phyloP scores from a whole-genome alignment of 2,329 filamentous ascomycete species.

The Aureobasidium mangrovei region DNA sequence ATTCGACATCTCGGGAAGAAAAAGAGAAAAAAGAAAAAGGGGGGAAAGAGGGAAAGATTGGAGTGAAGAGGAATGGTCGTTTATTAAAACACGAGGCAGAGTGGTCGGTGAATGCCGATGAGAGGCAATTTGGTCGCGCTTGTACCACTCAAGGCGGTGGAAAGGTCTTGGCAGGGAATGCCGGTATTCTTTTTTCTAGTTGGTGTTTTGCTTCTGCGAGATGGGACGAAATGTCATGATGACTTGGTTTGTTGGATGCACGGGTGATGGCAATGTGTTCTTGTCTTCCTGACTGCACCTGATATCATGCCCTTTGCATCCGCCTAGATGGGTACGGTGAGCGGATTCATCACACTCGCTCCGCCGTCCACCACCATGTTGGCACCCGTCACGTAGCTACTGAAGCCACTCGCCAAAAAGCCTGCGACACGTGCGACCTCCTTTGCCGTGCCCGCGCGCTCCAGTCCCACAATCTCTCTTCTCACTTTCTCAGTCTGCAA shows the following conservation, averaged over 20 bases:
- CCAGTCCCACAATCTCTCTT: slow-evolving; percentile 47
- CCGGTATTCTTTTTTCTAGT: too few relatives aligned
- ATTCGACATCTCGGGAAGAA: slow-evolving; percentile 1
- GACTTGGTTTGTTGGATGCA: too few relatives aligned
- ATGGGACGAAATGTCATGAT: too few relatives aligned
- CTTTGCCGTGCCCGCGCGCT: slow-evolving; percentile 47
- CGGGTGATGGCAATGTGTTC: too few relatives aligned
- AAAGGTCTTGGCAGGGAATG: too few relatives aligned
- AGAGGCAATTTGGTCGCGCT: too few relatives aligned
- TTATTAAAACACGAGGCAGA: neutral
- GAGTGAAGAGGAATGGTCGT: neutral
- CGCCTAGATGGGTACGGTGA: slow-evolving; percentile 24
- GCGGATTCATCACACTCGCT: slow-evolving; percentile 32
- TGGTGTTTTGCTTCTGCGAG: too few relatives aligned
- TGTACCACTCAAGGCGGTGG: too few relatives aligned
- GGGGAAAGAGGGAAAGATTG: neutral
- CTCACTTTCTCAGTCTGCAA: slow-evolving; percentile 45
- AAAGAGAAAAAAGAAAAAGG: neutral
- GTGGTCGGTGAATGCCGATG: neutral
- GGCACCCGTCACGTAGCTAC: slow-evolving; percentile 52
- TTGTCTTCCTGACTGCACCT: neutral
- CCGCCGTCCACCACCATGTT: slow-evolving; percentile 57
- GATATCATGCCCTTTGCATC: neutral
- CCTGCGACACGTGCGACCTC: slow-evolving; percentile 54
- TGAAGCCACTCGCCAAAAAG: slow-evolving; percentile 55